Base-by-base conservation (phyloP, 257 asterid species). In the Solanum chilense region DNA sequence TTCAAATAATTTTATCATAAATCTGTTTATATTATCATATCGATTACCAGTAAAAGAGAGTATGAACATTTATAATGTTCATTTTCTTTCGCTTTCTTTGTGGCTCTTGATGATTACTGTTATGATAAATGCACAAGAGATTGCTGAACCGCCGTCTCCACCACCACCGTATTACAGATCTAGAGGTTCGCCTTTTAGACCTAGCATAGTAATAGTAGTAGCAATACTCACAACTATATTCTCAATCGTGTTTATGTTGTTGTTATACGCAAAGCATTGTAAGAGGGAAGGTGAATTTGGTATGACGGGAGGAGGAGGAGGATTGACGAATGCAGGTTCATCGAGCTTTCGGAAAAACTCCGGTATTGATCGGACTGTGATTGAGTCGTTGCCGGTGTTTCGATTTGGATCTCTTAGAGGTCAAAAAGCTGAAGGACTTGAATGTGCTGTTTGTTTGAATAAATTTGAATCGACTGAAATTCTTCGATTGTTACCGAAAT, bases 381-480 rank as follows among this genome's bases (percentile, higher is more conserved):
- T 96, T 6, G 94, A 90, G 3, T 93, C 97, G 0, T 92, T 96
- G 2, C 99, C 98, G 3, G 76, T 93, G 27, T 96, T 96, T 90
- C 91, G 97, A 2, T 96, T 95, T 84, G 93, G 92, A 2, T 94
- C 98, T 8, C 88, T 95, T 23, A 89, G 90, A 3, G 99, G 99
- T 7, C 98, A 91, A 29, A 95, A 95, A 13, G 96, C 85, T 2
- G 85, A 95, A 10, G 98, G 96, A 20, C 91, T 96, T 1, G 99
- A 96, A 82, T 96, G 99, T 88, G 98, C 95, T 0, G 98, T 95
- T 2, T 96, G 99, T 66, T 87, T 96, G 25, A 93, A 90, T 90
- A 84, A 9, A 87, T 96, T 96, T 93, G 97, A 91, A 9, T 60
- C 94, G 2, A 88, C 88, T 1, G 96, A 96, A 76, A 93, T 95